Evolutionary conservation across 1,139 yeast species (phyloP).

Genomic region (Kurtzmaniella quercitrusa): DNA sequence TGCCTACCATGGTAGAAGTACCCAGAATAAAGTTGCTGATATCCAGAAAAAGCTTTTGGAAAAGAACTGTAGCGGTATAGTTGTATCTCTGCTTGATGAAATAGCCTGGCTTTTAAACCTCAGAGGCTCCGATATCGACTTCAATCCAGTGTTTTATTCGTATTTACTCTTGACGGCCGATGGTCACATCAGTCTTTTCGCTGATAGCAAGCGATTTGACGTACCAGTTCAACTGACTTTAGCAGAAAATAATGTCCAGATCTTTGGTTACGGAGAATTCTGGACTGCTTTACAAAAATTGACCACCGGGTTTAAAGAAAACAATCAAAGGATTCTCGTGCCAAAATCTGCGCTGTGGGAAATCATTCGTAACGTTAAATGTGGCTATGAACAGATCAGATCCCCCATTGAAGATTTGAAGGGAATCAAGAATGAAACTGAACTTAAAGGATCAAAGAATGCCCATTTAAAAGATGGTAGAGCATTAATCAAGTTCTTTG

Average conservation of each 20-base stretch:
- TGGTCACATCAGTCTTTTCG: slow-evolving; percentile 50
- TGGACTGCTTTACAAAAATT: slow-evolving; percentile 49
- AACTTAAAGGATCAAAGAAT: slow-evolving; percentile 66
- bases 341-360: slow-evolving; percentile 82
- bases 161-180: slow-evolving; percentile 60
- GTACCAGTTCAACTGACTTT: slow-evolving; percentile 30
- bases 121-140: slow-evolving; percentile 74
- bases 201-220: slow-evolving; percentile 26
- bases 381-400: slow-evolving; percentile 36
- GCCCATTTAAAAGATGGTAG: slow-evolving; percentile 90
- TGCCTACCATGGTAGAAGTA: slow-evolving; percentile 47
- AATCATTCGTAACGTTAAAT: slow-evolving; percentile 50
- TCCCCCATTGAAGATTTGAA: slow-evolving; percentile 74
- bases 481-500: slow-evolving; percentile 71
- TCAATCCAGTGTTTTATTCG: slow-evolving; percentile 87
- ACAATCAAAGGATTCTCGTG: slow-evolving; percentile 43
- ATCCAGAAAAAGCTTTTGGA: slow-evolving; percentile 41
- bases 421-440: slow-evolving; percentile 70
- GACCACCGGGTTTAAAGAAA: slow-evolving; percentile 38
- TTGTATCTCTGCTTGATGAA: slow-evolving; percentile 79
- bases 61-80: slow-evolving; percentile 42
- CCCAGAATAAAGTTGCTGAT: slow-evolving; percentile 39
- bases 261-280: slow-evolving; percentile 52
- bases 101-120: slow-evolving; percentile 90
- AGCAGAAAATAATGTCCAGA: slow-evolving; percentile 34